A percentile compares a stretch with the other conserved stretches of the same genome.
Evolutionary conservation across 495 filamentous ascomycete species (phyloP).

Genomic region (Halenospora varia): DNA sequence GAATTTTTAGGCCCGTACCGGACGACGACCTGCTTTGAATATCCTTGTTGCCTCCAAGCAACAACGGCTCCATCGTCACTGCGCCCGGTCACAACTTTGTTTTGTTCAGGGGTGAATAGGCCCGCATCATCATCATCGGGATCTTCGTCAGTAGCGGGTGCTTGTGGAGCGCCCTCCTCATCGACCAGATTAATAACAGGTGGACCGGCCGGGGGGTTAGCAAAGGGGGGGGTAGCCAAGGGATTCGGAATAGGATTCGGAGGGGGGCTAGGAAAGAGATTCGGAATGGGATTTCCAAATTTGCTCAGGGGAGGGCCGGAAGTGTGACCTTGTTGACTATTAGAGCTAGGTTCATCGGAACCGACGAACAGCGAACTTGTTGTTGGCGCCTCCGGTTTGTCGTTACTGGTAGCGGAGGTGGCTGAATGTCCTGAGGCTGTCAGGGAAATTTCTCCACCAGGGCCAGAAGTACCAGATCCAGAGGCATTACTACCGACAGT

Average conservation of each 20-base stretch:
- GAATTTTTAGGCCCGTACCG: neutral
- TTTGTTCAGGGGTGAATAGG: neutral
- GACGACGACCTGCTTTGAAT: slow-evolving; percentile 2
- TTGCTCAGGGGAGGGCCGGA: neutral
- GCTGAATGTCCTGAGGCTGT: no score
- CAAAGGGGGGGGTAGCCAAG: no score
- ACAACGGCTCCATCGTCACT: neutral
- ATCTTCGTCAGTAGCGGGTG: slow-evolving; percentile 1
- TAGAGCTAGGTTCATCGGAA: neutral
- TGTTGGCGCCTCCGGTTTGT: no score
- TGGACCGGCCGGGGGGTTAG: neutral
- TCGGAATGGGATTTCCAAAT: neutral
- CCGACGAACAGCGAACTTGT: no score
- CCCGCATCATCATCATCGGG: neutral
- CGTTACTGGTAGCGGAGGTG: no score
- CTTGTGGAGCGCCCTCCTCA: neutral
- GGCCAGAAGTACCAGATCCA: no score
- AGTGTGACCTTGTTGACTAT: neutral
- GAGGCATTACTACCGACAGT: no score
- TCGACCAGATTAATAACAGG: neutral
- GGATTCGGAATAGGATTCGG: no score
- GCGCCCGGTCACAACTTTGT: neutral
- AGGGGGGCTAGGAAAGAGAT: no score
- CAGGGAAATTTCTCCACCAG: no score
- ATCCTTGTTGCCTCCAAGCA: neutral